Percentiles rank a stretch among this genome's conserved stretches.
Conservation (phyloP, 2,329 filamentous ascomycete species). For the Monilinia aucupariae region DNA sequence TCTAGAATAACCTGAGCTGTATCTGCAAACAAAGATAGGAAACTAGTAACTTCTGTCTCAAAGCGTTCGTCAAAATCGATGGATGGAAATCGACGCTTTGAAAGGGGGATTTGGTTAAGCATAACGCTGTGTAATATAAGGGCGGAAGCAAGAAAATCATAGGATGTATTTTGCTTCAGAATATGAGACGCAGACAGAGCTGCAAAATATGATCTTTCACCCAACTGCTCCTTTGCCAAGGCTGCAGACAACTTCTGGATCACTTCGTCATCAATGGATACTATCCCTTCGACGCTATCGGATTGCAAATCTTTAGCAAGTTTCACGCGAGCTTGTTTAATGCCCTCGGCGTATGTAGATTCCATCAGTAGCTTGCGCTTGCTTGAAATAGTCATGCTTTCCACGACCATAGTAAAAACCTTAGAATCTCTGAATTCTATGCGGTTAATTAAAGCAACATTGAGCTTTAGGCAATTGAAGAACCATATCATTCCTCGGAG, state of each 20-base stretch:
- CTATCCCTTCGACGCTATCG: neutral
- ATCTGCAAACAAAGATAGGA: conserved; percentile 38
- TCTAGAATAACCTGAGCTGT: conserved; percentile 37
- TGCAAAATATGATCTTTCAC: conserved; percentile 35
- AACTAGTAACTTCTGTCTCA: conserved; percentile 35
- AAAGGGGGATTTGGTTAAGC: conserved; percentile 39
- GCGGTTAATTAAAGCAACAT: conserved; percentile 58
- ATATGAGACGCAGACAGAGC: conserved; percentile 33
- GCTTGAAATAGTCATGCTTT: conserved; percentile 30
- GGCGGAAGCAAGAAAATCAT: conserved; percentile 35
- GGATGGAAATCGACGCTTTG: conserved; percentile 37
- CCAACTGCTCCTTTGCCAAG: conserved; percentile 30
- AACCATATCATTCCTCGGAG: conserved; percentile 46
- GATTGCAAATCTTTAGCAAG: conserved; percentile 15
- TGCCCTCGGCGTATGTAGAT: conserved; percentile 19
- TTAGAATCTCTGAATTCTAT: conserved; percentile 52
- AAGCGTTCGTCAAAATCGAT: conserved; percentile 34
- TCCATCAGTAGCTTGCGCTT: conserved; percentile 21
- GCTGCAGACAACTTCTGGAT: conserved; percentile 21
- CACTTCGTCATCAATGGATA: conserved; percentile 15
- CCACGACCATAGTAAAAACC: conserved; percentile 46
- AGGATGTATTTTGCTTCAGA: conserved; percentile 30
- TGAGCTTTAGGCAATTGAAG: conserved; percentile 52
- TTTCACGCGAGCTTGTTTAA: conserved; percentile 17
- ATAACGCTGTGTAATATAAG: conserved; percentile 42